These are phyloP conservation scores for Aspergillus sparsus DNA, from an alignment of 495 filamentous ascomycete genomes.

Conservation along the genomic window DNA sequence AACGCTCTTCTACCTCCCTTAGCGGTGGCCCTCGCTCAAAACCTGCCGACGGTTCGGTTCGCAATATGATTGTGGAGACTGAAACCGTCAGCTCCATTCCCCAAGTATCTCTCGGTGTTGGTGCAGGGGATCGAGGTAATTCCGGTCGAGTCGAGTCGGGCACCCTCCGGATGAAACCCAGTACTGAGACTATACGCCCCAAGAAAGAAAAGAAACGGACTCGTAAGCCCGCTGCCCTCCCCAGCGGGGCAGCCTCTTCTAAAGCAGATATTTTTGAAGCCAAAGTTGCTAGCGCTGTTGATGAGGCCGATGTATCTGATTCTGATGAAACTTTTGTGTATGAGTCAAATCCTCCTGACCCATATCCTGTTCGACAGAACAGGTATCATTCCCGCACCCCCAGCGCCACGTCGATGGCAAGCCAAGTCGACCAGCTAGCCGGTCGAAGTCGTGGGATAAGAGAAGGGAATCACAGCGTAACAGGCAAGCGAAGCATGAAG, in stretches of 20 bases:
- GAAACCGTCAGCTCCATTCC: constrained; percentile 93
- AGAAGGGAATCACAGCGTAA: constrained; percentile 63
- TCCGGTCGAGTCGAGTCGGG: constrained; percentile 58
- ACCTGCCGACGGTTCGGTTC: constrained; percentile 70
- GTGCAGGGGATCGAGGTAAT: constrained; percentile 59
- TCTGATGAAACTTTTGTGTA: constrained; percentile 99
- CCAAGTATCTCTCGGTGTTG: constrained; percentile 77
- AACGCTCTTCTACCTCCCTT: constrained; percentile 52
- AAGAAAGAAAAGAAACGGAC: constrained; percentile 85
- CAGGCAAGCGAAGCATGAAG: constrained; percentile 94
- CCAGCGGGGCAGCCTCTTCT: constrained; percentile 68
- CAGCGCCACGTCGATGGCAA: constrained; percentile 88
- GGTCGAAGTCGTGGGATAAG: constrained; percentile 66
- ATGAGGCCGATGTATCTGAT: constrained; percentile 89
- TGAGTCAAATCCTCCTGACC: constrained; percentile 94
- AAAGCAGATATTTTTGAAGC: constrained; percentile 98
- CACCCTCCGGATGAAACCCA: constrained; percentile 82
- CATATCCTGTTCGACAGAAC: constrained; percentile 66
- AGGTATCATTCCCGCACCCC: constrained; percentile 94
- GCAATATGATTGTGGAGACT: constrained; percentile 97
- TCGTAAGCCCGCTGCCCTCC: constrained; percentile 65
- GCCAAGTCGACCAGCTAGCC: constrained; percentile 70
- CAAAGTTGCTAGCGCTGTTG: constrained; percentile 91
- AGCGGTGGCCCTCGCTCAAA: constrained; percentile 54
- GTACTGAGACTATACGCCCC: constrained; percentile 89